Evolutionary conservation across 768 basidiomycete species (phyloP).

Genomic region (Mycena polygramma): DNA sequence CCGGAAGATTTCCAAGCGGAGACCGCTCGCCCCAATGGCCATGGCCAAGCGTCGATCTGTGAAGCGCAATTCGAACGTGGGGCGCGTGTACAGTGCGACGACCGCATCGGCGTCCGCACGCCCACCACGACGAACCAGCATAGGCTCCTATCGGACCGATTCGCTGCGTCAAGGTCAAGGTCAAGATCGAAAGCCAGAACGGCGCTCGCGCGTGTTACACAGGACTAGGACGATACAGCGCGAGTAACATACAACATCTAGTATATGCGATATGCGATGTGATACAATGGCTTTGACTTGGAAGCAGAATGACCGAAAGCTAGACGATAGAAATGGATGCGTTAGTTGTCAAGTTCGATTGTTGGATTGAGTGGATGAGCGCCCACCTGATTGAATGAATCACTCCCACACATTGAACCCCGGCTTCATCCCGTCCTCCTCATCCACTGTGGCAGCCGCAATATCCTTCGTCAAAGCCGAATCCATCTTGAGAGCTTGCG

Average conservation of each 20-base stretch:
- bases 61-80: no score
- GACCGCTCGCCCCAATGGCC: no score
- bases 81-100: no score
- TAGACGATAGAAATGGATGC: no score
- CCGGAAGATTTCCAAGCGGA: no score
- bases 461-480: slow-evolving; percentile 15
- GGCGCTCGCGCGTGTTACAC: slow-evolving; percentile 9
- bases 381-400: slow-evolving; percentile 5
- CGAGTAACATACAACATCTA: slow-evolving; percentile 13
- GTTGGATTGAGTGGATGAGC: background rate
- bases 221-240: slow-evolving; percentile 20
- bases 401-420: slow-evolving; percentile 33
- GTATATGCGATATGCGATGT: background rate
- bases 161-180: no score
- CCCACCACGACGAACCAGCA: no score
- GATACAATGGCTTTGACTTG: background rate
- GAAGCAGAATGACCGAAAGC: background rate
- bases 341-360: background rate
- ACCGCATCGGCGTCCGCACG: no score
- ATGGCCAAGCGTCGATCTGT: no score
- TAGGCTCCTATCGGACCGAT: no score
- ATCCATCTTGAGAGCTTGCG: background rate
- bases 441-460: slow-evolving; percentile 31
- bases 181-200: background rate
- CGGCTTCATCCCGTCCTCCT: slow-evolving; percentile 43